Conservation (phyloP, 345 rosid species). For the Eucalyptus paniculata region DNA sequence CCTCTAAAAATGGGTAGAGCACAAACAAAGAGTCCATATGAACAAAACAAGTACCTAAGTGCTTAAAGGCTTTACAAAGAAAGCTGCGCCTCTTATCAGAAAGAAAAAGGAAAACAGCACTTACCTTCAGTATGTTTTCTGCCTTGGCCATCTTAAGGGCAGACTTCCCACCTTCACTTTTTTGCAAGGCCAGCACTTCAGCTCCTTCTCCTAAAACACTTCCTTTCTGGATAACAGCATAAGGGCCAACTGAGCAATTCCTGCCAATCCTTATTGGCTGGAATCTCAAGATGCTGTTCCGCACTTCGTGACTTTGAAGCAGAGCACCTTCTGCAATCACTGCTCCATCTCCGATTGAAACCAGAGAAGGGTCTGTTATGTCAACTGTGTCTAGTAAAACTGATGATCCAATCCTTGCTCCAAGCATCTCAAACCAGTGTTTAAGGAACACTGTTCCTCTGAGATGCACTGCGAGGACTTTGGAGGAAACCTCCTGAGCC, state of each 20-base stretch:
- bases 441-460: slow-evolving; percentile 57
- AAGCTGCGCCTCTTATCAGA: not conserved
- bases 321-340: slow-evolving; percentile 53
- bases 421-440: slow-evolving; percentile 55
- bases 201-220: slow-evolving; percentile 30
- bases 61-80: not conserved
- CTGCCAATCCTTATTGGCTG: slow-evolving; percentile 31
- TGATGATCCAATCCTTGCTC: slow-evolving; percentile 51
- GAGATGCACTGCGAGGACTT: slow-evolving; percentile 45
- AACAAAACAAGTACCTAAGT: not conserved
- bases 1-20: not conserved
- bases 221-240: slow-evolving; percentile 54
- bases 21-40: not conserved
- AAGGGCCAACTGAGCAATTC: slow-evolving; percentile 43
- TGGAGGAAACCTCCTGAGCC: slow-evolving; percentile 42
- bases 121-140: slow-evolving; percentile 9
- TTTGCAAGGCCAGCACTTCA: slow-evolving; percentile 36
- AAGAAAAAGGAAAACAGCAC: not conserved
- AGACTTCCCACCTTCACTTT: slow-evolving; percentile 22
- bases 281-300: slow-evolving; percentile 37
- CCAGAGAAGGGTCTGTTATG: slow-evolving; percentile 53
- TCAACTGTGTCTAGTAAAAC: slow-evolving; percentile 46
- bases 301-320: slow-evolving; percentile 57
- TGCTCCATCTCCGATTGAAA: slow-evolving; percentile 50
- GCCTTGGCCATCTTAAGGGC: slow-evolving; percentile 8